Evolutionary conservation across 2,329 filamentous ascomycete genomes (phyloP).

Genomic region (Colletotrichum sp.): DNA sequence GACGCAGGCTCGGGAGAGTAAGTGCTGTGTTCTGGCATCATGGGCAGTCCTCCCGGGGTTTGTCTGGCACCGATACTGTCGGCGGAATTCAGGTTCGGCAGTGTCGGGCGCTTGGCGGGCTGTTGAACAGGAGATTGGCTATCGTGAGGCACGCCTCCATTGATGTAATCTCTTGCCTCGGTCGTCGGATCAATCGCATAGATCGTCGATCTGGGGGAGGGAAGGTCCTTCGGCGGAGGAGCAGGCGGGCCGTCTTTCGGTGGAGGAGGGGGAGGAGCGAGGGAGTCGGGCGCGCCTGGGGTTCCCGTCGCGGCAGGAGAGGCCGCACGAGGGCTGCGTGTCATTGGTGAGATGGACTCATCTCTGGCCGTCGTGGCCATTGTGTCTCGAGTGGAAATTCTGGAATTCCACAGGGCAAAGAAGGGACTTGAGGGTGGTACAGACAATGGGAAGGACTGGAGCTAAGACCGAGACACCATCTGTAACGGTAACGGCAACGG

Average conservation of each 20-base stretch:
- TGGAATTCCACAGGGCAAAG: background rate
- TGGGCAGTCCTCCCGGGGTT: background rate
- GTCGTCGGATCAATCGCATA: conserved; percentile 23
- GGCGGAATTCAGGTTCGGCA: conserved; percentile 20
- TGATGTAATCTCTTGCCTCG: conserved; percentile 41
- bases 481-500: background rate
- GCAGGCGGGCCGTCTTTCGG: conserved; percentile 15
- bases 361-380: conserved; percentile 23
- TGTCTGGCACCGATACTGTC: background rate
- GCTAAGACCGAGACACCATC: conserved; percentile 1
- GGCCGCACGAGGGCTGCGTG: conserved; percentile 12
- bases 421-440: background rate
- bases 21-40: conserved; percentile 22
- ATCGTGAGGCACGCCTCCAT: conserved; percentile 37
- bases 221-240: conserved; percentile 12
- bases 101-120: background rate
- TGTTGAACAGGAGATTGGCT: conserved; percentile 27
- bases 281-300: background rate
- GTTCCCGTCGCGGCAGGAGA: background rate
- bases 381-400: background rate
- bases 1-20: conserved; percentile 32
- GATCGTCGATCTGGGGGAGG: conserved; percentile 8
- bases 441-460: background rate
- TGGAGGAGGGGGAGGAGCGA: conserved; percentile 7
- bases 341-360: conserved; percentile 29